Base-by-base conservation (phyloP, 1,284 basidiomycete genomes). In the Marasmius oreades region DNA sequence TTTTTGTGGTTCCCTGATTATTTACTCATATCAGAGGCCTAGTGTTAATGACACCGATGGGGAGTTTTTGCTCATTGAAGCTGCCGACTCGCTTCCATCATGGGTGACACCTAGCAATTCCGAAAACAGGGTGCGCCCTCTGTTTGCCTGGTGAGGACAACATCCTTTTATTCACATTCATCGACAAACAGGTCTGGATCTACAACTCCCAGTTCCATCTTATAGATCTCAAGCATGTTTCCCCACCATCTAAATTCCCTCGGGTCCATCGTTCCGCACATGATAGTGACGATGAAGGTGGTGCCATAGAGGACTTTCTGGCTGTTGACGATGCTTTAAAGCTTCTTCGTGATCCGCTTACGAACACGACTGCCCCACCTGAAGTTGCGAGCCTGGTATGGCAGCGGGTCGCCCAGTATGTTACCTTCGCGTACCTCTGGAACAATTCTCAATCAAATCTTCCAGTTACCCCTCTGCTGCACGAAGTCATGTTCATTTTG, bases 31-130 rank as follows among this genome's bases (percentile, higher is more conserved):
- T 42, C 31, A 36, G 54, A 33, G 22, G 14, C 11, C 2, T 55
- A 92, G 93, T 62, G 80, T 90, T 1, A 85, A 83, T 59, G 96
- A 98, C 72, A 88, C 90, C 3, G 96, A 99, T 70, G 97, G 97
- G 28, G 93, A 99, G 66, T 98, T 99, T 67, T 72, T 99, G 42
- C 80, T 99, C 58, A 98, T 99, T 61, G 96, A 99, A 73, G 96
- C 93, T 2, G 97, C 97, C 10, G 90, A 98, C 55, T 80, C 78
- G 50, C 76, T 99, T 10, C 95, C 96, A 3, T 74, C 80, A 1
- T 99, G 96, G 97, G 85, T 98, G 45, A 89, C 88, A 11, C 97
- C 96, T 1, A 81, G 87, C 45, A 95, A 95, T 68, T 88, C 93
- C 43, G 84, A 88, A 67, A 96, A 98, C 73, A 86, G 97, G 77